phyloP scores from a whole-genome alignment of 306 rosid species.

The Erythrophleum fordii region DNA sequence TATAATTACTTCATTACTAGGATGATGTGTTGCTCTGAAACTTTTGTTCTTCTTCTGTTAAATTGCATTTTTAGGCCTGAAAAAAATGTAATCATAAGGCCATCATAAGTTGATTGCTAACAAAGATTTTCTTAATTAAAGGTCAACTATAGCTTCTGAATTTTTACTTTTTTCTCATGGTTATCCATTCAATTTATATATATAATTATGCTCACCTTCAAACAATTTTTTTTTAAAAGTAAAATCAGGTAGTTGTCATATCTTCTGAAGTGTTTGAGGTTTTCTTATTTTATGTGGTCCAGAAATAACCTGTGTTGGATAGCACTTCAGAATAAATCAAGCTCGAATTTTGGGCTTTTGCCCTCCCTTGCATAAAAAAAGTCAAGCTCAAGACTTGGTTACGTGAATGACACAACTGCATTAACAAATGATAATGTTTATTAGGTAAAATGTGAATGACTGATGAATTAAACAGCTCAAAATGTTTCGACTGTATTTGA shows the following conservation, averaged over 20 bases:
- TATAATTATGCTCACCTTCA: background rate
- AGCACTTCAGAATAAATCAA: too few species aligned
- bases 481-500: background rate
- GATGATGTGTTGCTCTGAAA: conserved; percentile 14
- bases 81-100: background rate
- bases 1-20: background rate
- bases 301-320: too few species aligned
- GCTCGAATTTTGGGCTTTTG: too few species aligned
- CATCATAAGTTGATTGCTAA: background rate
- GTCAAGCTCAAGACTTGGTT: too few species aligned
- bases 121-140: background rate
- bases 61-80: background rate
- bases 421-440: too few species aligned
- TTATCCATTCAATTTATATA: background rate
- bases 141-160: background rate
- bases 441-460: background rate
- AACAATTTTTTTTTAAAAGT: background rate
- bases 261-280: background rate
- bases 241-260: background rate
- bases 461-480: background rate
- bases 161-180: background rate
- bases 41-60: conserved; percentile 26
- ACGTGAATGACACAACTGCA: background rate
- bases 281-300: too few species aligned
- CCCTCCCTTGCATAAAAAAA: too few species aligned